Evolutionary conservation across 768 basidiomycete genomes (phyloP).

Genomic region (Butyriboletus loyo): DNA sequence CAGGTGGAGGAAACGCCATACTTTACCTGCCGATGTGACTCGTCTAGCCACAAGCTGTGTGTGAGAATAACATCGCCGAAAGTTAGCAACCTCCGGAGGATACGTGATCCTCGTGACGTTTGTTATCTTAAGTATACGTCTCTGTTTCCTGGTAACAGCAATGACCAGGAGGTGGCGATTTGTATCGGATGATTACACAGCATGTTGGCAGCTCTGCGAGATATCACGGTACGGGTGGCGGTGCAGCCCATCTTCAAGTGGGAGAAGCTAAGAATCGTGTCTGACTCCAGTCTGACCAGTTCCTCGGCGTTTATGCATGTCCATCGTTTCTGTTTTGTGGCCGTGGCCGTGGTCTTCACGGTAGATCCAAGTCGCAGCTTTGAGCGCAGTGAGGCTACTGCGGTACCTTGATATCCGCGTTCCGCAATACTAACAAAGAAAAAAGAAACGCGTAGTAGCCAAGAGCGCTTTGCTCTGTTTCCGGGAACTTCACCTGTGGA

Average conservation of each 20-base stretch:
- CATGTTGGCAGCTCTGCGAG: background rate
- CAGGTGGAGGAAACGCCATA: constrained; percentile 23
- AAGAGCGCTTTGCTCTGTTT: background rate
- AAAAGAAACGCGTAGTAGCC: background rate
- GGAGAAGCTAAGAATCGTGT: background rate
- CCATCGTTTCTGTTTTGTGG: background rate
- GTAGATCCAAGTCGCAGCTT: constrained; percentile 2
- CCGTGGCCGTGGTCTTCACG: background rate
- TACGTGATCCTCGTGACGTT: constrained; percentile 1
- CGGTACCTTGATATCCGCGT: background rate
- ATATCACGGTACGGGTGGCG: background rate
- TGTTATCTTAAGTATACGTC: background rate
- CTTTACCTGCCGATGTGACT: constrained; percentile 28
- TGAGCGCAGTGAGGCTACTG: constrained; percentile 3
- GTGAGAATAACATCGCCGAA: constrained; percentile 21
- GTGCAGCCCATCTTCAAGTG: background rate
- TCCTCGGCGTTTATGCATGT: background rate
- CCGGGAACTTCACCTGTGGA: background rate
- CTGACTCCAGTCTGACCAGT: background rate
- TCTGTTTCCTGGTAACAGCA: background rate
- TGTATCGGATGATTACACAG: constrained; percentile 6
- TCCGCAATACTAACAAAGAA: background rate
- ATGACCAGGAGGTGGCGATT: background rate
- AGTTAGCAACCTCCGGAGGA: constrained; percentile 7
- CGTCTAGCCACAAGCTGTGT: constrained; percentile 28